phyloP scores from a whole-genome alignment of 352 stramenopile species.

The Peronosclerospora sorghi region DNA sequence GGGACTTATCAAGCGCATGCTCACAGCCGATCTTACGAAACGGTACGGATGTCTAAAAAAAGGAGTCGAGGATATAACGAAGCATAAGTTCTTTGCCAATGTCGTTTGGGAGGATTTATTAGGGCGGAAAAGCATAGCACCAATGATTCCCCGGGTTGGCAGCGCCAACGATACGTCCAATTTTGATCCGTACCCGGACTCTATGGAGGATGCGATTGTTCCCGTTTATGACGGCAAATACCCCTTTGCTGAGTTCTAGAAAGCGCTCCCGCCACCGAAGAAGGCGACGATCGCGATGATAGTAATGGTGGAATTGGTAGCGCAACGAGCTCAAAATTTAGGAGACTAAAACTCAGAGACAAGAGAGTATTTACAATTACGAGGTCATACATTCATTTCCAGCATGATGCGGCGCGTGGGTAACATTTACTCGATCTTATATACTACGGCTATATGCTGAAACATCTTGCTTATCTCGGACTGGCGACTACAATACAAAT shows the following conservation, averaged over 20 bases:
- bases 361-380: not conserved
- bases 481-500: too few species aligned
- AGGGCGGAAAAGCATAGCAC: constrained; percentile 79
- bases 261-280: too few species aligned
- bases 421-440: constrained; percentile 2
- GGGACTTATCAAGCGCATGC: constrained; percentile 93
- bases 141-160: constrained; percentile 89
- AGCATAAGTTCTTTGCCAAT: constrained; percentile 92
- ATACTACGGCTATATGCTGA: too few species aligned
- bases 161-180: constrained; percentile 92
- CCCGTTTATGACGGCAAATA: constrained; percentile 90
- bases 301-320: constrained; percentile 2
- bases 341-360: not conserved
- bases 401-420: constrained; percentile 13
- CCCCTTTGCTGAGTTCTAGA: constrained; percentile 90
- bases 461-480: too few species aligned
- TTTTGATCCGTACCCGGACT: constrained; percentile 95
- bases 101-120: constrained; percentile 89
- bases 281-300: constrained; percentile 2
- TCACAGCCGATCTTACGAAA: constrained; percentile 93
- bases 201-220: constrained; percentile 81
- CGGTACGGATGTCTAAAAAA: constrained; percentile 94
- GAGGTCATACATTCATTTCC: constrained; percentile 27
- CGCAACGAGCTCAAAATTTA: too few species aligned
- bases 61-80: constrained; percentile 93